These are phyloP conservation scores for Kandelia obovata DNA, from an alignment of 345 rosid genomes.

Conservation along the genomic window DNA sequence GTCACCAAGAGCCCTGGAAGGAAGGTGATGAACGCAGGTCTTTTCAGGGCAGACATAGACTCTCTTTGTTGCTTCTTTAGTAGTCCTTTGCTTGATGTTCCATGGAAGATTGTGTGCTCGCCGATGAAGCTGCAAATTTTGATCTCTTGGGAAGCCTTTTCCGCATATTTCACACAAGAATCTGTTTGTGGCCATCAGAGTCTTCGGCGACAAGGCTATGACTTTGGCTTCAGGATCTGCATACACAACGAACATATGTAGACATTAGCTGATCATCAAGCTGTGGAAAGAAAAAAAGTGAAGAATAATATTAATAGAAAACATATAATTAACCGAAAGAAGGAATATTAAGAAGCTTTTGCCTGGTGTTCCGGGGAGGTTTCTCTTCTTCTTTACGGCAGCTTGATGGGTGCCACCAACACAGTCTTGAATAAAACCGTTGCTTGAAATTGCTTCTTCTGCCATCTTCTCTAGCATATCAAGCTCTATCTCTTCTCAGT, in stretches of 20 bases:
- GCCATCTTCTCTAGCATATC: constrained; percentile 29
- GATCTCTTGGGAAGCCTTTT: constrained; percentile 96
- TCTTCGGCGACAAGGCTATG: constrained; percentile 87
- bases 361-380: constrained; percentile 98
- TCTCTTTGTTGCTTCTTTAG: constrained; percentile 70
- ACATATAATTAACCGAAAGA: neutral
- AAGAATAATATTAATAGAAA: neutral
- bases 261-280: neutral
- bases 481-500: constrained; percentile 11
- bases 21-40: constrained; percentile 81
- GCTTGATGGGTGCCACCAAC: constrained; percentile 44
- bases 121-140: constrained; percentile 89
- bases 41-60: constrained; percentile 96
- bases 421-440: constrained; percentile 40
- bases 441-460: constrained; percentile 42
- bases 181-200: constrained; percentile 96
- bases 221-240: constrained; percentile 99
- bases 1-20: constrained; percentile 94
- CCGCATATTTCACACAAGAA: constrained; percentile 95
- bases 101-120: constrained; percentile 98
- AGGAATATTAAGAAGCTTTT: constrained; percentile 1
- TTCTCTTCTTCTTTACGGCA: constrained; percentile 73
- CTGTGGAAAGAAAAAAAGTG: neutral
- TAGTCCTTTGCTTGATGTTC: constrained; percentile 93
- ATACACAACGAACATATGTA: neutral